Base-by-base conservation (phyloP, 2,329 filamentous ascomycete species). In the Alternaria tenuissima region DNA sequence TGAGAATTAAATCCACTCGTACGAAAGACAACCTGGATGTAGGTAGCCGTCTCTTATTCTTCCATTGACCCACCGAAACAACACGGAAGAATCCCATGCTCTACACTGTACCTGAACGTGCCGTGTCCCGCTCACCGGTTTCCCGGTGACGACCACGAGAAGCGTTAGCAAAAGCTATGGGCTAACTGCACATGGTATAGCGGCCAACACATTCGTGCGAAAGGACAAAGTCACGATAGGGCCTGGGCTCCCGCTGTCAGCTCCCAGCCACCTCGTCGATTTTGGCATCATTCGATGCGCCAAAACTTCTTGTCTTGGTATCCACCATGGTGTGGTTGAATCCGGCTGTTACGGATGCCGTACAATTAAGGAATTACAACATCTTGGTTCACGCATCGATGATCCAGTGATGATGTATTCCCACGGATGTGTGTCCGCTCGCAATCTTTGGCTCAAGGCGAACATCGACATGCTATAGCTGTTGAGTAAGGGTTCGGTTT, bases 51-150 rank as follows among this genome's bases (percentile, higher is more conserved):
- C 24, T 43, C 14, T 22, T 38, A 22, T 24, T 34, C 20, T 38
- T 18, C 48, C 26, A 16, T 24, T 24, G 28, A 26, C 24, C 46
- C 47, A n/a, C 44, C 41, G 7, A 30, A 48, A 46, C 32, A 26
- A n/a, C 28, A n/a, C 20, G 39, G 44, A 42, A 53, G 51, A 30
- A 44, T 47, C 16, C 20, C 34, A 62, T 34, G 28, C 18, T 49
- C 34, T 26, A 47, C 14, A 51, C 16, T 46, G 56, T 62, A 26
- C 36, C 53, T 54, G 61, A 55, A 12, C 41, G 54, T 63, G 63
- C 57, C 57, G 57, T 57, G 44, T 59, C 24, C 43, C 32, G 34
- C 38, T 64, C 44, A 62, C 61, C 55, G 46, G 61, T 54, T 34
- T 51, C 28, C 30, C 42, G 46, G 56, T 43, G 57, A 53, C n/a